Percentiles rank a stretch among this genome's conserved stretches.
Conservation (phyloP, 2,329 filamentous ascomycete genomes). For the Aureobasidium mangrovei region DNA sequence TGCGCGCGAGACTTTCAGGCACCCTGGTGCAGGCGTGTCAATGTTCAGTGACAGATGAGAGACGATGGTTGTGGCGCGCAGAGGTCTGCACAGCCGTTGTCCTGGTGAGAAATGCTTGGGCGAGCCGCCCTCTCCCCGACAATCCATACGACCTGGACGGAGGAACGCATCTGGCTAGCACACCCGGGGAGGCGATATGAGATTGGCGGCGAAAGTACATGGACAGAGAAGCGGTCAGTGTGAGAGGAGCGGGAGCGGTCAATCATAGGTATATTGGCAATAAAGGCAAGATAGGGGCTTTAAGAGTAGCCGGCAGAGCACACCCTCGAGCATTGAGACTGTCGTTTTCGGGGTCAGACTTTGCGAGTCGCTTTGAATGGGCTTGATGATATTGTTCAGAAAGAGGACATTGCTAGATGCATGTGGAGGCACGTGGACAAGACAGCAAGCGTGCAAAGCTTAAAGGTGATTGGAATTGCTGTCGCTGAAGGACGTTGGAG, state of each 20-base stretch:
- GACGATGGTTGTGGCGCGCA: constrained; percentile 1
- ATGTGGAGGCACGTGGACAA: no score
- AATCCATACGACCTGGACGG: neutral
- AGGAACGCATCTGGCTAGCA: neutral
- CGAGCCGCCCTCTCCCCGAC: constrained; percentile 4
- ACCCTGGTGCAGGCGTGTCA: neutral
- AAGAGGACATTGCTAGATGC: no score
- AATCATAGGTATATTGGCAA: neutral
- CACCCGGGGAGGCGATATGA: neutral
- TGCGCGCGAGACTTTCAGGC: neutral
- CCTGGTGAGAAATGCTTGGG: neutral
- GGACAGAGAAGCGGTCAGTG: neutral
- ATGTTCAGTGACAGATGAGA: neutral
- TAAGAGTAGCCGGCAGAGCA: no score
- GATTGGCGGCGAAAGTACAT: neutral
- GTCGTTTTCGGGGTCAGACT: no score
- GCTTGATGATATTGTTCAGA: no score
- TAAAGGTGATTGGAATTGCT: no score
- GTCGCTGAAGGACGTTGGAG: no score
- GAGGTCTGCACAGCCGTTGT: constrained; percentile 9
- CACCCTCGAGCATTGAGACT: no score
- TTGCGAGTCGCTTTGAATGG: no score
- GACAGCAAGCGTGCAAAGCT: no score
- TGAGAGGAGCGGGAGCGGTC: neutral
- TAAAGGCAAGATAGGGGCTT: neutral